Evolutionary conservation across 495 filamentous ascomycete genomes (phyloP), one percentile per base, ranked within the genome.

Genomic region (Aspergillus baeticus): DNA sequence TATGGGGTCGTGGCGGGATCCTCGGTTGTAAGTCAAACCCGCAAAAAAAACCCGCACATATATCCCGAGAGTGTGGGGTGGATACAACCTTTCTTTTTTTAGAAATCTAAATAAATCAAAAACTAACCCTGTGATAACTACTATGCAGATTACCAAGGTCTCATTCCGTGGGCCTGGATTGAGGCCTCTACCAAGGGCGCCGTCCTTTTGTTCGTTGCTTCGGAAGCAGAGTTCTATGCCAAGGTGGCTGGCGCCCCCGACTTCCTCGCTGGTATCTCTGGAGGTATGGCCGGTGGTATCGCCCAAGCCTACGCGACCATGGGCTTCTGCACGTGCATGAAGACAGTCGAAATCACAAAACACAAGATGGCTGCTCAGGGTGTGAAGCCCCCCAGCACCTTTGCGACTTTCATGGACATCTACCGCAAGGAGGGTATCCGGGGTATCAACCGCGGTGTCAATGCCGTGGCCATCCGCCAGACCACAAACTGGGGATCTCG

Each of bases 311-410:
- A 98, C 71, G 94, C 94, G 55, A 98, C 94, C 62, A 97, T 98
- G 92, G 94, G 94, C 55, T 98, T 98, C 85, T 98, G 94, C 76
- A 98, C 94, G 36, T 98, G 94, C 83, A 98, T 98, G 94, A 98
- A 98, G 86, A 98, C 94, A 54, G 95, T 97, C 58, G 95, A 98
- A 78, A 98, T 98, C 77, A 98, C 94, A 66, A 92, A 96, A 77
- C 89, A 94, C 80, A 96, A 97, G 82, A 77, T 95, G 68, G 92
- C 92, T 3, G 86, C 90, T 7, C 61, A 79, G 26, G 94, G 94
- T 63, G 82, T 86, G 35, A 91, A 92, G 76, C 89, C 89, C 17
- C 88, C 87, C 2, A 85, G 91, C 65, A 98, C 95, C 51, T 92
- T 94, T 69, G 80, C 80, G 45, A 96, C 93, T 50, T 98, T 98